Conservation (phyloP, 495 filamentous ascomycete species). For the Trichodelitschia bisporula region DNA sequence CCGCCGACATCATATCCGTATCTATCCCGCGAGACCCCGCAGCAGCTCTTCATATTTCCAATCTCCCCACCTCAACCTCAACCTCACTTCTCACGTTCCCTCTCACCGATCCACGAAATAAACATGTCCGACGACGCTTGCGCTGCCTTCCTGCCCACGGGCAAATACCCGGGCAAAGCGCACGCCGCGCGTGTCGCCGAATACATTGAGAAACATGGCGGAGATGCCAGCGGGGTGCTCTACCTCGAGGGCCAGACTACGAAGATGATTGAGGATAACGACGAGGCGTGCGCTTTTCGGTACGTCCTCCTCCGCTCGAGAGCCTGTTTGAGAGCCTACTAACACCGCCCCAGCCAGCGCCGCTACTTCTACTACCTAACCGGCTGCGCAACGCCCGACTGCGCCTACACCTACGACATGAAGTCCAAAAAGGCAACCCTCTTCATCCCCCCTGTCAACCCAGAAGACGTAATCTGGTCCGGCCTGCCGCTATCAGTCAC, state of each 20-base stretch:
- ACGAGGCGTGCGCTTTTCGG: too few relatives aligned
- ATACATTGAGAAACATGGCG: slow-evolving; percentile 35
- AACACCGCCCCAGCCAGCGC: slow-evolving; percentile 58
- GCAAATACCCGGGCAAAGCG: slow-evolving; percentile 87
- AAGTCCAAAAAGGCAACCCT: slow-evolving; percentile 46
- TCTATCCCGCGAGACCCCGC: too few relatives aligned
- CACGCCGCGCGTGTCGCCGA: slow-evolving; percentile 67
- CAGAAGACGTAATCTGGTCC: slow-evolving; percentile 86
- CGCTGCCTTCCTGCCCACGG: slow-evolving; percentile 11
- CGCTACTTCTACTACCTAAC: slow-evolving; percentile 89
- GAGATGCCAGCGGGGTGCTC: slow-evolving; percentile 36
- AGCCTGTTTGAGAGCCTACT: too few relatives aligned
- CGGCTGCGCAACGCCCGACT: slow-evolving; percentile 64
- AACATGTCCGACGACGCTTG: too few relatives aligned
- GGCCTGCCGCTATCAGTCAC: slow-evolving; percentile 55
- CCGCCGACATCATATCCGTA: too few relatives aligned
- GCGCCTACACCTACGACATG: slow-evolving; percentile 61
- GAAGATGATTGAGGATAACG: slow-evolving; percentile 15
- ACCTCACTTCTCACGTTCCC: too few relatives aligned
- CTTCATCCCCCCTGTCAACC: slow-evolving; percentile 75
- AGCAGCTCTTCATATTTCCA: too few relatives aligned
- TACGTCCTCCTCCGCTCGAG: slow-evolving; percentile 1
- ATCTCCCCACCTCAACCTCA: too few relatives aligned
- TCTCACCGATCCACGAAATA: too few relatives aligned
- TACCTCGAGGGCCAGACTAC: slow-evolving; percentile 76